Evolutionary conservation across 2,329 filamentous ascomycete genomes (phyloP), one percentile per base, ranked within the genome.

Genomic region (Ophiostoma pallidulum): DNA sequence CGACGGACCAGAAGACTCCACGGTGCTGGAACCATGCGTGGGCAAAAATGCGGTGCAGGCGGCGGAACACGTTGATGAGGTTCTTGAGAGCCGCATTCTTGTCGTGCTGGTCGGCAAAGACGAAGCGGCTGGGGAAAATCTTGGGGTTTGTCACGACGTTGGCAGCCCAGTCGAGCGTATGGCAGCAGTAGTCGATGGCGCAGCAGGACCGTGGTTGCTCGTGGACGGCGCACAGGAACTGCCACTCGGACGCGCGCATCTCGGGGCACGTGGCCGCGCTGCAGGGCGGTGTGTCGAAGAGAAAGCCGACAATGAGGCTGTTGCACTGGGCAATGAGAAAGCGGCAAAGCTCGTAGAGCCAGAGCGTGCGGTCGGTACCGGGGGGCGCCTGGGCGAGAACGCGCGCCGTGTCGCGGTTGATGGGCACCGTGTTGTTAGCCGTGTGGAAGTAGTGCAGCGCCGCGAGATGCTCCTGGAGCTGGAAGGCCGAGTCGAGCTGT

Each of bases 11-110:
- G 64, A 97, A 98, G 45, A 96, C 87, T 47, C 85, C 84, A 39
- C 90, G 80, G 64, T 98, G 92, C 67, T 96, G 89, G 64, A 96
- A 98, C 92, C 92, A 98, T 8, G 92, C 92, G 63, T 98, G 92
- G 40, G 92, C 92, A 62, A 97, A 98, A 66, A 98, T 97, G 51
- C 92, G 80, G 65, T 98, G 94, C 42, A 97, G 78, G 13, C 92
- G 78, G 48, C 92, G 79, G 66, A 98, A 97, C 48, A 98, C 91
- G 63, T 96, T 97, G 57, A 91, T 85, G 50, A 98, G 73, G 63
- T 94, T 91, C 64, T 88, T 87, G 51, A 84, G 72, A 48, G 86
- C 86, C 37, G 74, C 66, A 52, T 71, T 74, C 62, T 75, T 77
- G 58, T 78, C 78, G 60, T 80, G 74, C 33, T 69, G 71, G 61